Evolutionary conservation across 2,329 filamentous ascomycete species (phyloP), one percentile per base, ranked within the genome.

Genomic region (Pseudocercospora macadamiae): DNA sequence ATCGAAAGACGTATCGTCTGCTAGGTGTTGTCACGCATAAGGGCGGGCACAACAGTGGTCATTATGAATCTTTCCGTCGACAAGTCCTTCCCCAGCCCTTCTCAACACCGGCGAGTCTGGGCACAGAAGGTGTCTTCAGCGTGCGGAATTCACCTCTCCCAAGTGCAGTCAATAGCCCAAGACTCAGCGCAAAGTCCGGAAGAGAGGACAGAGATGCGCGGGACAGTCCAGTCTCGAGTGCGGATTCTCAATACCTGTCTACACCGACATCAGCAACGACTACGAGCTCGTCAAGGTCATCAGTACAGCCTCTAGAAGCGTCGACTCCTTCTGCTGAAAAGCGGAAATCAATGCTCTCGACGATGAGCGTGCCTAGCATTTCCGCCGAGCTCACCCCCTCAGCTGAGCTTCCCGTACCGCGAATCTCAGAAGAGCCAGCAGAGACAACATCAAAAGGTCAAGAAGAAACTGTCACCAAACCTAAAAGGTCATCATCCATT

Each of bases 51-150:
- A 89, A 96, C 71, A 96, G 92, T 68, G 95, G 95, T 0, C 95
- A 99, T 72, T 99, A 99, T 77, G 95, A 99, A 74, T 93, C 92
- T 0, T 97, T 97, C 74, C 85, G 95, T 30, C 85, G 95, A 34
- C 95, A 97, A 74, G 89, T 90, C 59, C 77, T 91, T 7, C 86
- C 88, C 51, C 79, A 89, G 2, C 93, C 93, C 0, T 97, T 87
- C 71, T 89, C 91, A 1, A 97, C 93, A 6, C 86, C 89, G 0
- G 88, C 90, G 66, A 87, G 86, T 0, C 93, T 96, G 74, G 88
- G 89, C 60, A 83, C 83, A 4, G 89, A 90, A 34, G 88, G 86
- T 5, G 85, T 88, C 30, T 93, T 90, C 70, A 91, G 88, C 73
- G 82, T 69, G 77, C 85, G 63, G n/a, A 63, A 61, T 3, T 71